Evolutionary conservation across 2,329 filamentous ascomycete genomes (phyloP), one percentile per base, ranked within the genome.

Genomic region (Lachnellula cervina): DNA sequence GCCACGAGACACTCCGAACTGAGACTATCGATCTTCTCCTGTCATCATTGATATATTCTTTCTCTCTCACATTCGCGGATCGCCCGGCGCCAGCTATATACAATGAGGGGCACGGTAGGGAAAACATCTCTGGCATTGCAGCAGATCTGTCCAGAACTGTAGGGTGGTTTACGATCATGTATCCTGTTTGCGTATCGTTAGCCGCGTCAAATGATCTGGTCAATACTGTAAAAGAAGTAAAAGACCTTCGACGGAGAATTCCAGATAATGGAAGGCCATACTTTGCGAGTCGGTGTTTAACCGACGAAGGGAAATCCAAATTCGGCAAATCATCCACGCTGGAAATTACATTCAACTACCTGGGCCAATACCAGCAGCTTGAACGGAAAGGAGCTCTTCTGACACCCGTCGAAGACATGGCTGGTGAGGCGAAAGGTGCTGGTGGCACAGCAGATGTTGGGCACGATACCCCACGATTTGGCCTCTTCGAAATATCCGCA

Each of bases 281-380:
- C 59, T 76, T 76, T 57, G 68, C 71, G 0, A 65, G 66, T 1
- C 65, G 69, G 5, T 71, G 68, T 52, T 63, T 72, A 49, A 71
- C 61, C 37, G 54, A 61, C 17, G 62, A 63, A 1, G 69, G 70
- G 3, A 60, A 59, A 2, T 55, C 71, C 32, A 57, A 68, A 28
- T 59, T 55, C 46, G 45, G 28, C 8, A 47, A 44, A 47, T 19
- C 49, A 58, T 32, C 49, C 55, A 40, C 11, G 68, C 0, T 71
- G 57, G 78, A 81, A 59, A 58, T 80, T 2, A 64, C 75, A 0
- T 78, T 80, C 68, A 80, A 80, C 62, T 80, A 77, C 56, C 68
- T 74, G 0, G 77, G 75, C 9, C 67, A 73, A 50, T 72, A 72
- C 51, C 76, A 79, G 59, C 74, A 77, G 43, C 67, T 77, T 2